Percentiles rank a stretch among this genome's conserved stretches.
These are phyloP conservation scores for Aureobasidium lini DNA, from an alignment of 2,329 filamentous ascomycete genomes.

Conservation along the genomic window DNA sequence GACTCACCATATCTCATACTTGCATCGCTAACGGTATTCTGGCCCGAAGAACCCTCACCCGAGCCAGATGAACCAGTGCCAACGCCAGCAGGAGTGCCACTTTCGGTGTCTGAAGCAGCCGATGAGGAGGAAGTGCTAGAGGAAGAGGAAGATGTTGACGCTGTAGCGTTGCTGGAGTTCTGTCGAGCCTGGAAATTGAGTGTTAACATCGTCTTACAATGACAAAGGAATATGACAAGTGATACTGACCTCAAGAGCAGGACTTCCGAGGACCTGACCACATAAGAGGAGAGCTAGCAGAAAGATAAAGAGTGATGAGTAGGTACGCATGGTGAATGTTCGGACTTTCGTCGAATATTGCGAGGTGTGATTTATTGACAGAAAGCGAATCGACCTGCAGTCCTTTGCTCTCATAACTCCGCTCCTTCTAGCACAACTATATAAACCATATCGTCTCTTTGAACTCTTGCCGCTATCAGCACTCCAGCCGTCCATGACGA, in stretches of 20 bases:
- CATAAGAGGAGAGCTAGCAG: no score
- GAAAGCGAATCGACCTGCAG: no score
- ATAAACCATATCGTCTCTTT: background rate
- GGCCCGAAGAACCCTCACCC: background rate
- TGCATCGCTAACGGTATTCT: background rate
- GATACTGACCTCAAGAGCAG: background rate
- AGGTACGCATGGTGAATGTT: no score
- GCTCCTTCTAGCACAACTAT: background rate
- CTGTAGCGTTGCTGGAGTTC: background rate
- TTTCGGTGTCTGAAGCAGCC: background rate
- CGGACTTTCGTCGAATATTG: no score
- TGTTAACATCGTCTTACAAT: background rate
- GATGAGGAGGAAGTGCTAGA: background rate
- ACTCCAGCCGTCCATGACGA: background rate
- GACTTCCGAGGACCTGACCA: no score
- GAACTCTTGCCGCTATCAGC: background rate
- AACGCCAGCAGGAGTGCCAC: background rate
- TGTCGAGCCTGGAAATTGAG: background rate
- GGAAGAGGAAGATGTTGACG: background rate
- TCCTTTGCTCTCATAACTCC: no score
- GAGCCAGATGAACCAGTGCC: constrained; percentile 1
- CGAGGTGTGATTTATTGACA: no score
- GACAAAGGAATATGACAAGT: background rate
- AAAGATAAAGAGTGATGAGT: no score
- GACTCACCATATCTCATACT: background rate